Base-by-base conservation (phyloP, 345 rosid genomes). In the Rubroshorea leprosula region DNA sequence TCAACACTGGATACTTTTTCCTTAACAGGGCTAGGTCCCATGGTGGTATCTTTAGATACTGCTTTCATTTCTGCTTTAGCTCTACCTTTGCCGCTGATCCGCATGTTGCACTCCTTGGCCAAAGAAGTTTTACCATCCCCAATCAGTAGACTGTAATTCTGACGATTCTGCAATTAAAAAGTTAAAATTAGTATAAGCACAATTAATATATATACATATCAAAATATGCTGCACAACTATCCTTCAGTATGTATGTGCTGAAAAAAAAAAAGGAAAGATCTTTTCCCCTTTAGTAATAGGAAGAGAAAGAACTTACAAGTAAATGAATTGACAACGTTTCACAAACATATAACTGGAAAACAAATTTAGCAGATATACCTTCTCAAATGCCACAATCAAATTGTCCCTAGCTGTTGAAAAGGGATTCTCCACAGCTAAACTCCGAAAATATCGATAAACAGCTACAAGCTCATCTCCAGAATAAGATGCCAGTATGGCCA, bases 331-430 rank as follows among this genome's bases (percentile, higher is more conserved):
- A 35, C 12, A 8, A 35, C 7, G 41, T 35, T 35, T 35, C 41
- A 35, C 1, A 6, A 1, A 13, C 41, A 35, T 35, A 35, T 35
- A 35, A 6, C 41, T 13, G 12, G 41, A 2, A 35, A 35, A 35
- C 3, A 49, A 35, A 4, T 19, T 22, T 49, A 4, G 31, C 20
- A 26, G 20, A 13, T 7, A 43, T 53, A 92, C 98, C 98, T 92
- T 92, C 69, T 93, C 99, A 76, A 93, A 93, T 63, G 96, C 94
- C 65, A 93, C 88, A 60, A 89, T 83, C 81, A 93, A 80, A 72
- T 93, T 93, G 72, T 93, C 99, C 67, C 99, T 87, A 22, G 99
- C 99, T 58, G 99, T 93, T 23, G 93, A 61, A 61, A 88, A 93
- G 39, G 97, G 99, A 68, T 65, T 82, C 55, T 93, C 97, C 63